Conservation (phyloP, 2,329 filamentous ascomycete genomes). For the Ceratocystis smalleyi region DNA sequence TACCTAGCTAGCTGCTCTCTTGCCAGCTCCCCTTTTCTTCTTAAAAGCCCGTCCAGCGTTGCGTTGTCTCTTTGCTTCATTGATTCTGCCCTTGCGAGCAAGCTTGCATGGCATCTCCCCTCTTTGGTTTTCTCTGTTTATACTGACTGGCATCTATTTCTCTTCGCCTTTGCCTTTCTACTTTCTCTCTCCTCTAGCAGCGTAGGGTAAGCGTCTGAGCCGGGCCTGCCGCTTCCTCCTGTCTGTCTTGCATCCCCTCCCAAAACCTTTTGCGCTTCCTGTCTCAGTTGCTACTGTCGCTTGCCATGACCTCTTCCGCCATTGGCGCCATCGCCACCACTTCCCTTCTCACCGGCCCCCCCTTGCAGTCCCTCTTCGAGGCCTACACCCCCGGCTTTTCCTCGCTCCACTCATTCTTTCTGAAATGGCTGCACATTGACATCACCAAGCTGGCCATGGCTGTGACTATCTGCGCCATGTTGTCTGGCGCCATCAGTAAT, state of each 20-base stretch:
- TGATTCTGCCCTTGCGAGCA: background rate
- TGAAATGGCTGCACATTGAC: slow-evolving; percentile 25
- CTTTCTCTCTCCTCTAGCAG: background rate
- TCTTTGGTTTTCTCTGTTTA: background rate
- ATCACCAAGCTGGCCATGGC: slow-evolving; percentile 23
- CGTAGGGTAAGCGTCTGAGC: background rate
- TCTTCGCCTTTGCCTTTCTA: background rate
- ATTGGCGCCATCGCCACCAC: background rate
- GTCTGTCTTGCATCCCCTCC: background rate
- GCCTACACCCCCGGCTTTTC: slow-evolving; percentile 11
- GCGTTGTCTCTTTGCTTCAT: background rate
- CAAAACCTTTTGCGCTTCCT: background rate
- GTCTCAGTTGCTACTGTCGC: too few relatives aligned
- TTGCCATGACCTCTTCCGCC: background rate
- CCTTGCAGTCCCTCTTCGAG: slow-evolving; percentile 9
- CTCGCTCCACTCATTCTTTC: slow-evolving; percentile 21
- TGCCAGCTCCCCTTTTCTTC: background rate
- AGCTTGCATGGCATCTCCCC: background rate
- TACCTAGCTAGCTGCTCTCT: background rate
- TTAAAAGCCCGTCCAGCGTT: background rate
- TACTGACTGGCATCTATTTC: background rate
- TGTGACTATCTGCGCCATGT: slow-evolving; percentile 25
- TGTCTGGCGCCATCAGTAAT: slow-evolving; percentile 23
- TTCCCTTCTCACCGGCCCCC: background rate
- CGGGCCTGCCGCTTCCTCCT: background rate